Base-by-base conservation (phyloP, 1,284 basidiomycete species). In the Tilletia caries region DNA sequence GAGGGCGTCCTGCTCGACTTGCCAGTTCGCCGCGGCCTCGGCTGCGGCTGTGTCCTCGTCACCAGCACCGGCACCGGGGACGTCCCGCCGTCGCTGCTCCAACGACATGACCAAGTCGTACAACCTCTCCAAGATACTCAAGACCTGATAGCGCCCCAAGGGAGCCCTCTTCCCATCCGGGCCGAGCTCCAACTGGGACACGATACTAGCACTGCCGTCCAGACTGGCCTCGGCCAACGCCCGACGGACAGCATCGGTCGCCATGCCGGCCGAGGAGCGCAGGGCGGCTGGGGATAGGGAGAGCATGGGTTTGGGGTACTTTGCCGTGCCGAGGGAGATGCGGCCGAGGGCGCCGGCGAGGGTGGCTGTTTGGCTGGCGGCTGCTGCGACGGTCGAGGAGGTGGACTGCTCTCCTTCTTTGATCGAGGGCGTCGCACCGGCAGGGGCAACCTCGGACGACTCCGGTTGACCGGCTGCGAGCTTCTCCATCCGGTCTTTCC, bases 281-380 rank as follows among this genome's bases (percentile, higher is more conserved):
- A 33, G 18, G 29, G 58, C 27, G 29, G 32, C 58, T 0, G 58
- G 58, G 18, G 29, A 8, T 27, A 62, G 12, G 29, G 58, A 25
- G 32, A 62, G 33, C 52, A 98, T 89, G 75, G 96, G 95, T 60
- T 95, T 89, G 29, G 95, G 96, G 43, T 93, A 92, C 83, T 93
- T 93, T 80, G 95, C 92, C 69, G 92, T 93, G 71, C 92, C 86
- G 29, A 92, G 91, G 73, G 91, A 92, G n/a, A 92, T 95, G 83
- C 91, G 92, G 1, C 96, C 96, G 6, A 99, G 87, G 6, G 95
- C 95, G 69, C 96, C 95, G 85, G 96, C 93, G n/a, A 98, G 88
- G 3, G 58, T 62, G 58, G 58, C 58, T 15, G 58, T 62, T 29
- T 62, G 74, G 90, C n/a, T n/a, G n/a, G n/a, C n/a, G n/a, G 89